Evolutionary conservation across 2,329 filamentous ascomycete genomes (phyloP), one percentile per base, ranked within the genome.

Genomic region (Fusarium tjaetaba): DNA sequence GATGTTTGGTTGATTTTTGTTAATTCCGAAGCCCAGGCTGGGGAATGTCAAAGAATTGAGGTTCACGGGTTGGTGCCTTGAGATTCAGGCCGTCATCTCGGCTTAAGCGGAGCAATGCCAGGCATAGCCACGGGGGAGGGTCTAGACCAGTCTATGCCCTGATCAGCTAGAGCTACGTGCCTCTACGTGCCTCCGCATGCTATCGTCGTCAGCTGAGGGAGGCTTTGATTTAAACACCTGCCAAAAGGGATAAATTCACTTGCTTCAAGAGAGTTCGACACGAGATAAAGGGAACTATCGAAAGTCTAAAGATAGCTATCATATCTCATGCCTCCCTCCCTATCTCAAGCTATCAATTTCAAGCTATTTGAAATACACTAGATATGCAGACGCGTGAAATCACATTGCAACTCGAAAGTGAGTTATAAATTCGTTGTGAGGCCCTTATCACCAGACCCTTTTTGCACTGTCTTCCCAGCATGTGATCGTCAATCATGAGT

Each of bases 1-100:
- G 71, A 74, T 73, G 71, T 65, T 72, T 60, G 58, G 71, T 73
- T 65, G 71, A 68, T 72, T 74, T 64, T 65, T 72, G 60, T 20
- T 22, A 48, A 39, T 48, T 51, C 34, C 42, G 30, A 53, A 32
- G 42, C 42, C 46, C 51, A 65, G 42, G 55, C 46, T 68, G 28
- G 56, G 52, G 62, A 73, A 73, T 59, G 55, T 52, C 58, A 57
- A 72, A 32, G 46, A 60, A 71, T 52, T 11, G 30, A 65, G 26
- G 51, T 43, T 68, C 15, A 45, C 4, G 20, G 4, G n/a, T 68
- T 45, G 59, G 1, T 61, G 71, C 71, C 71, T 73, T 16, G 8
- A 30, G 38, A 4, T 6, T 48, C 46, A 73, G 71, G 71, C 68
- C 2, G 2, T 1, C 4, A 30, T 65, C 69, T 65, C 61, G 70